Evolutionary conservation across 1,139 yeast genomes (phyloP), one percentile per base, ranked within the genome.

Genomic region (Hansenula anomala): DNA sequence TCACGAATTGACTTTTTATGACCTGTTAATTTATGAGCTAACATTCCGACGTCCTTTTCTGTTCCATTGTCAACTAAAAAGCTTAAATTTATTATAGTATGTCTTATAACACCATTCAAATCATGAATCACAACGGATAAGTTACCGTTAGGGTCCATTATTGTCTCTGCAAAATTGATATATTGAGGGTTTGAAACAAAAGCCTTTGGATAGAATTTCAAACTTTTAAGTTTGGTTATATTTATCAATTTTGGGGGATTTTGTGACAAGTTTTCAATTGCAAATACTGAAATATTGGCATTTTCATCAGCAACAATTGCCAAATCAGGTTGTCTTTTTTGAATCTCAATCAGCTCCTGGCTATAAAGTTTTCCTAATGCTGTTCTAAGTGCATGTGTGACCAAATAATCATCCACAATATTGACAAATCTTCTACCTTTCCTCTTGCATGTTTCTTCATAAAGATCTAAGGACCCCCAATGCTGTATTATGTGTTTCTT

Each of bases 1-100:
- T 70, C 72, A 48, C 78, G 76, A 17, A 90, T 80, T 0, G 96
- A 84, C 55, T 88, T 89, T 38, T 79, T 73, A 53, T 88, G 96
- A 1, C 97, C 97, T 6, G 94, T 89, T 41, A 81, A 75, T 51
- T 83, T 81, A 50, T 76, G 70, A 28, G 66, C 62, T 12, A 73
- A 39, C 18, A 45, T 39, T 14, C 58, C 60, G 6, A 49, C 44
- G 16, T 51, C 32, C 5, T 47, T 39, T 7, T 40, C 31, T 19
- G 30, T 31, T 6, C 40, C 39, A 1, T 40, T 37, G 11, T 41
- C 45, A 42, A 43, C 54, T 54, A 27, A 71, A 44, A 25, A 75
- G 39, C 28, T 59, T 56, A 34, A 60, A 56, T 40, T 73, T 48
- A 76, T 43, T 3, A 66, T 62, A 13, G 72, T 65, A 39, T 72